Conservation (phyloP, 768 basidiomycete genomes). For the Russula dissimulans region DNA sequence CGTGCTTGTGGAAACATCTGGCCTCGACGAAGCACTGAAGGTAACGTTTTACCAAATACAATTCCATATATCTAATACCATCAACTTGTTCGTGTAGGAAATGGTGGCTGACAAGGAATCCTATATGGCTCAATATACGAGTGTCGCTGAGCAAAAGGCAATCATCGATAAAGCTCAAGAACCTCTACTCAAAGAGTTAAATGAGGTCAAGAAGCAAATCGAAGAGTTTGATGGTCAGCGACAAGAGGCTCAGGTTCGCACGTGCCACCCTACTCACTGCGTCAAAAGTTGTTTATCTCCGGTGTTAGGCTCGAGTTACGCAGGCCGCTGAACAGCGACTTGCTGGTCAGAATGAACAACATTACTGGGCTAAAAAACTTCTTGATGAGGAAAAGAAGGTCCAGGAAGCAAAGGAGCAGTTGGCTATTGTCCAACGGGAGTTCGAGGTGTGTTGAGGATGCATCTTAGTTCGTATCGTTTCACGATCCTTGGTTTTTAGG, state of each 20-base stretch:
- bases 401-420: conserved; percentile 35
- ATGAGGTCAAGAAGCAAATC: conserved; percentile 40
- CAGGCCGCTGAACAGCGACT: conserved; percentile 41
- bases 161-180: conserved; percentile 39
- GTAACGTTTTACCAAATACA: conserved; percentile 27
- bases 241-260: conserved; percentile 37
- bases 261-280: neutral
- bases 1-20: conserved; percentile 52
- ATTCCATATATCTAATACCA: neutral
- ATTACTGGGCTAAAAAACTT: conserved; percentile 45
- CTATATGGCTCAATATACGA: conserved; percentile 40
- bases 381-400: conserved; percentile 40
- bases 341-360: conserved; percentile 38
- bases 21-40: conserved; percentile 44
- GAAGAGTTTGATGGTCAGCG: conserved; percentile 41
- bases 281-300: conserved; percentile 5
- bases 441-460: conserved; percentile 41
- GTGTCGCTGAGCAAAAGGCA: conserved; percentile 37
- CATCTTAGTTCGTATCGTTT: neutral
- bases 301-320: conserved; percentile 39
- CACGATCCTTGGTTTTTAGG: conserved; percentile 27
- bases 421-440: conserved; percentile 48
- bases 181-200: conserved; percentile 35
- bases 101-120: conserved; percentile 42
- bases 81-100: conserved; percentile 32